Conservation (phyloP, 345 rosid genomes). For the Populus nigra region DNA sequence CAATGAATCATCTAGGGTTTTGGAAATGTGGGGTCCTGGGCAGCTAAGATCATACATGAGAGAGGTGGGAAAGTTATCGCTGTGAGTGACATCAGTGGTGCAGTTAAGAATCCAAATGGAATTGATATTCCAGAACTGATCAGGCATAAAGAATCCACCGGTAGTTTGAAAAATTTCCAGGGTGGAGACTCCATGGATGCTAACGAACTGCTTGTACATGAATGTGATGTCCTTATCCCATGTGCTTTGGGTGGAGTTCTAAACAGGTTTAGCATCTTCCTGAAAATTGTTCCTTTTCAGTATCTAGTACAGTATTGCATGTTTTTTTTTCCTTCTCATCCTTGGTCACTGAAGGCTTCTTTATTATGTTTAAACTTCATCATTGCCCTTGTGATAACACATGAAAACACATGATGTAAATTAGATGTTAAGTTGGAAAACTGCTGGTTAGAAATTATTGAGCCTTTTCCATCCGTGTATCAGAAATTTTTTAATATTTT, state of each 20-base stretch:
- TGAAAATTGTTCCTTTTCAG: not conserved
- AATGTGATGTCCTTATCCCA: conserved; percentile 97
- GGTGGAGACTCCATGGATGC: conserved; percentile 78
- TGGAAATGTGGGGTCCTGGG: conserved; percentile 98
- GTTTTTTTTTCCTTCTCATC: too few relatives aligned
- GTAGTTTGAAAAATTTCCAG: conserved; percentile 56
- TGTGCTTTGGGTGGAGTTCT: conserved; percentile 96
- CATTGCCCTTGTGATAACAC: not conserved
- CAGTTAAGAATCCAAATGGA: conserved; percentile 78
- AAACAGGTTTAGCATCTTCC: conserved; percentile 52
- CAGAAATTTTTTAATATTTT: not conserved
- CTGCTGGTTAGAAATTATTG: not conserved
- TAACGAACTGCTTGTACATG: conserved; percentile 64
- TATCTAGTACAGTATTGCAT: not conserved
- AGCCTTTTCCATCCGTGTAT: not conserved
- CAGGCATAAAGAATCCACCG: conserved; percentile 57
- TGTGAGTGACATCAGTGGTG: conserved; percentile 91
- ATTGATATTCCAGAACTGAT: conserved; percentile 59
- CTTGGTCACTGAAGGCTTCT: not conserved
- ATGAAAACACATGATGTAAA: not conserved
- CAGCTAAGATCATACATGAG: conserved; percentile 76
- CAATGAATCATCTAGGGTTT: conserved; percentile 56
- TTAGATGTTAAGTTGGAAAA: not conserved
- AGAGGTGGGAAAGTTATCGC: conserved; percentile 92
- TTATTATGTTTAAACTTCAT: not conserved